Evolutionary conservation across 495 filamentous ascomycete species (phyloP), one percentile per base, ranked within the genome.

Genomic region (Aspergillus indologenus): DNA sequence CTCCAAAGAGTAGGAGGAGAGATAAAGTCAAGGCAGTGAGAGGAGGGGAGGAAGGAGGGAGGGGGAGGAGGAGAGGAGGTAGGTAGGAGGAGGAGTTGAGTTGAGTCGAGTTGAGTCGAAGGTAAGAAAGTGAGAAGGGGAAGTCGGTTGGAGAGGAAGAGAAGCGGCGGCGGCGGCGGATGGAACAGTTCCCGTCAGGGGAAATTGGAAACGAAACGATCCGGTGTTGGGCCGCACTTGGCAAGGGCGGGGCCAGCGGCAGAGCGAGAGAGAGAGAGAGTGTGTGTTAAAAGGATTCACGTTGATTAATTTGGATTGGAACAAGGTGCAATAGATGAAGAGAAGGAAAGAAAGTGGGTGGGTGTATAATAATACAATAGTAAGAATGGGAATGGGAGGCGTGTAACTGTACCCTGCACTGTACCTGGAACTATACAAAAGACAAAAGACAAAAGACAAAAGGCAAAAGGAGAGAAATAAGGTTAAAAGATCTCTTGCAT

Each of bases 191-290:
- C 34, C n/a, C 18, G 45, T 48, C 45, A 48, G 45, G 45, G 45
- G 45, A 48, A 48, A 48, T 21, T 22, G 29, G 29, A 51, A 51
- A 51, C 48, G 5, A 29, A 51, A 51, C 48, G 15, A n/a, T n/a
- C 48, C 24, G 12, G 34, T 15, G 50, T 54, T 48, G 48, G 43
- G 50, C 50, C 53, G 53, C 53, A 60, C 53, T 55, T 60, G 52
- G 52, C 52, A 42, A 22, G 58, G 53, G 58, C 58, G 58, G 58
- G 58, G 58, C 58, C 44, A 26, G 46, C 58, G 58, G 58, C 58
- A 54, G 51, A 54, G 44, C 47, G 45, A 55, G 21, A 42, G 40
- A 23, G 53, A 40, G 42, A 42, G n/a, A n/a, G n/a, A n/a, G n/a
- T n/a, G n/a, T n/a, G n/a, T n/a, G n/a, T n/a, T n/a, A n/a, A n/a